Evolutionary conservation across 1,284 basidiomycete genomes (phyloP).

Genomic region (Ganoderma lucidum): DNA sequence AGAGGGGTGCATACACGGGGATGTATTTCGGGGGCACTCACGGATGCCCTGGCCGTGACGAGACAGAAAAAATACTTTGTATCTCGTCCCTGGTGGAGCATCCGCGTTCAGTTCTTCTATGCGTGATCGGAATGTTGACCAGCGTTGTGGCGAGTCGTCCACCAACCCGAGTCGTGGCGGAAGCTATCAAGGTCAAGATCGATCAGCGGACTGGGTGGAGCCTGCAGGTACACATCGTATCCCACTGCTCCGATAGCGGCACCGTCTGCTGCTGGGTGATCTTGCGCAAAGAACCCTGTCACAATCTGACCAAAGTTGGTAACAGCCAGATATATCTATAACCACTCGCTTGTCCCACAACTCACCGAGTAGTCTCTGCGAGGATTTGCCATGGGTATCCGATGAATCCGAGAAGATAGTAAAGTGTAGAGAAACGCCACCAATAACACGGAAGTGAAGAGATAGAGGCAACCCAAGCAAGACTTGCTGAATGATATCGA

Average conservation of each 20-base stretch:
- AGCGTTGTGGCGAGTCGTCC: slow-evolving; percentile 58
- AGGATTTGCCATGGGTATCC: background rate
- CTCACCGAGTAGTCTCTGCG: slow-evolving; percentile 17
- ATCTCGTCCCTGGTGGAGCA: slow-evolving; percentile 48
- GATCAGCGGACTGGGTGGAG: background rate
- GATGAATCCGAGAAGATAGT: background rate
- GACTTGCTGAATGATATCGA: background rate
- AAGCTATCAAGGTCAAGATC: slow-evolving; percentile 47
- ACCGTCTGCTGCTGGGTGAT: slow-evolving; percentile 36
- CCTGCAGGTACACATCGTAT: background rate
- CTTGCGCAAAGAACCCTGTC: slow-evolving; percentile 45
- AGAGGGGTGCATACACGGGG: background rate
- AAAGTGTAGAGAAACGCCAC: background rate
- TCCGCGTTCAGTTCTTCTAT: slow-evolving; percentile 56
- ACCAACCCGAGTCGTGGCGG: slow-evolving; percentile 69
- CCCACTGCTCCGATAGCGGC: slow-evolving; percentile 40
- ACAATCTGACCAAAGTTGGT: slow-evolving; percentile 34
- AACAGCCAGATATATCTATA: background rate
- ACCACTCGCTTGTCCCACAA: background rate
- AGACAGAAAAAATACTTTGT: slow-evolving; percentile 73
- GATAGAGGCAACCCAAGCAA: background rate
- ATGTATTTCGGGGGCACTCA: slow-evolving; percentile 43
- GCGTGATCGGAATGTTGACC: slow-evolving; percentile 55
- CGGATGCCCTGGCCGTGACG: slow-evolving; percentile 80
- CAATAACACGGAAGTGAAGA: background rate